Percentiles rank a stretch among this genome's conserved stretches.
Conservation (phyloP, 306 rosid species). For the Geum urbanum region DNA sequence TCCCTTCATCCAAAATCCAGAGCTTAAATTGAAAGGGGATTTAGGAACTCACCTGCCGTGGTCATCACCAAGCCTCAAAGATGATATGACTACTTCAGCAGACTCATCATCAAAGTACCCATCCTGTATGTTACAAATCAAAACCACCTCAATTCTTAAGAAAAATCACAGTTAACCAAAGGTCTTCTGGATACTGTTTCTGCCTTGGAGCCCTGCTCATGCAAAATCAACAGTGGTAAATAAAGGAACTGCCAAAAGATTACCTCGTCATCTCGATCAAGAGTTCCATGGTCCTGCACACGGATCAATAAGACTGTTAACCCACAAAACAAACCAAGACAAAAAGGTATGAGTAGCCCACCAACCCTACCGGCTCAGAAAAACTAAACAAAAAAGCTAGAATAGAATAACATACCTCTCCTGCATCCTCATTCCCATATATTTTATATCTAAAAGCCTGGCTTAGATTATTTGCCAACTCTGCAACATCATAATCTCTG, state of each 20-base stretch:
- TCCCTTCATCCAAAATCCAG: not conserved
- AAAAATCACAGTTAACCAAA: not conserved
- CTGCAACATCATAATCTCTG: constrained; percentile 90
- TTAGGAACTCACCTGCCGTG: constrained; percentile 82
- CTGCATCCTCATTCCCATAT: constrained; percentile 87
- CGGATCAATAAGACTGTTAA: constrained; percentile 30
- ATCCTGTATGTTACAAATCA: constrained; percentile 49
- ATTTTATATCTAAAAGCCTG: constrained; percentile 91
- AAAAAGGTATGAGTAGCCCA: not conserved
- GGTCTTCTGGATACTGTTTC: not conserved
- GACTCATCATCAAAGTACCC: constrained; percentile 97
- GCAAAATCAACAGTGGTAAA: not conserved
- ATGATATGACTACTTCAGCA: constrained; percentile 93
- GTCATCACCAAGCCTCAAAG: constrained; percentile 87
- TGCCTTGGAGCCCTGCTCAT: not conserved
- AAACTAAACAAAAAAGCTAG: not conserved
- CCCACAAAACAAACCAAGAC: constrained; percentile 5
- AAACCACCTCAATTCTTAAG: constrained; percentile 9
- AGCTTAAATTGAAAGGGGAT: constrained; percentile 2
- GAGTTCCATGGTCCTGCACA: constrained; percentile 68
- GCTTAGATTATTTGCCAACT: constrained; percentile 87
- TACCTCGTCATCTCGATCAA: constrained; percentile 94
- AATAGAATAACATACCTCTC: constrained; percentile 56
- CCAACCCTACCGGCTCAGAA: not conserved
- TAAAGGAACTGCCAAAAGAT: constrained; percentile 13